Base-by-base conservation (phyloP, 2,329 filamentous ascomycete species). In the Colletotrichum chlorophyti region DNA sequence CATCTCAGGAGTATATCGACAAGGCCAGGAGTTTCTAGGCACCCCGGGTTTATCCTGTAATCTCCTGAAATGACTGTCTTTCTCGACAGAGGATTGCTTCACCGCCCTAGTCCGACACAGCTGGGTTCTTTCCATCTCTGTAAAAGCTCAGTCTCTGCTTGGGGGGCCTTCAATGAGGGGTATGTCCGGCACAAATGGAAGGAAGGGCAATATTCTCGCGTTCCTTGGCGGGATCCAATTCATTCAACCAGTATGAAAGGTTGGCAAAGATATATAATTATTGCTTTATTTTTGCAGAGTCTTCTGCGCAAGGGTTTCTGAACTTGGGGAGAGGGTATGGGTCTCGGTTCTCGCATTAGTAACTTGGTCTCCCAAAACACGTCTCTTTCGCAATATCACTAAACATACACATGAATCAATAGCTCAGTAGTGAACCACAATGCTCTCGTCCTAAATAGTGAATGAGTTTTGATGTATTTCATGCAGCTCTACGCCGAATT, bases 1-100 rank as follows among this genome's bases (percentile, higher is more conserved):
- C 90, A 0, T 83, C 83, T 11, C 80, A 86, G 63, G 87, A 90
- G 53, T 93, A 93, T 68, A 79, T 88, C 53, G 89, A 92, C 63
- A 88, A 86, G 71, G 86, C 87, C 11, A 78, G 74, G 64, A 77
- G 70, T 60, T 76, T 74, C 58, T 82, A 73, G 64, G 41, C 12
- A n/a, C 10, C 38, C 31, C 26, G 27, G n/a, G 17, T 26, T 31
- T 2, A 31, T 40, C 24, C 17, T 40, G 34, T 5, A 45, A 31
- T 14, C n/a, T 49, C 34, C 34, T 23, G 9, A 49, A 21, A 6
- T 10, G 24, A 21, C 8, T 4, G 24, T 10, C 10, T 14, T 19
- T 19, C 32, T 26, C 6, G 15, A 38, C 19, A 14, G 14, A 21
- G 29, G 17, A 17, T 15, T 21, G 21, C n/a, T 43, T 21, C 37